Base-by-base conservation (phyloP, 768 basidiomycete species). In the Asterophora lycoperdoides region DNA sequence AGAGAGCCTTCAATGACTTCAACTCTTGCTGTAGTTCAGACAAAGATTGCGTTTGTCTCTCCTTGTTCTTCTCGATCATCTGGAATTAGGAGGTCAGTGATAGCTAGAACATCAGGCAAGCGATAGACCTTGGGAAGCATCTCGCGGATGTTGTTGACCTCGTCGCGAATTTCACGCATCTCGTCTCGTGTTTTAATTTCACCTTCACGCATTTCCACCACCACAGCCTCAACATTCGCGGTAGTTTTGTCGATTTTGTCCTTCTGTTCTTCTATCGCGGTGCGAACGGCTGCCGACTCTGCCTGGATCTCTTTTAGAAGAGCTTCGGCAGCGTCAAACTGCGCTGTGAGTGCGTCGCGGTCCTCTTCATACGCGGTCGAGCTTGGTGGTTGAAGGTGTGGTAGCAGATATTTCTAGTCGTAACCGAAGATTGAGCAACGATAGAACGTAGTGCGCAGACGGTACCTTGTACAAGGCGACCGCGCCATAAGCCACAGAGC, bases 31-130 rank as follows among this genome's bases (percentile, higher is more conserved):
- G 93, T 10, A 98, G 75, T 58, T 97, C 95, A 45, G 77, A 69
- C 11, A 97, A 74, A 1, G 92, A 89, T 51, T 86, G 82, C 17
- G 81, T 78, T 66, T 96, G 93, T 11, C 80, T 77, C 46, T 91
- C 86, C 63, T 92, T 89, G 63, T 86, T 90, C 70, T 90, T 93
- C 48, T 96, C 91, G 45, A 96, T 86, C 89, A 97, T 90, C 94
- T 98, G 38, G 19, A 20, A 6, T 17, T 32, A n/a, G 54, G 45
- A 33, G 11, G 40, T 49, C 28, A 44, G 19, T 51, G 35, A 20
- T 23, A n/a, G 29, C 51, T 51, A 20, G 10, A 40, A 23, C 9
- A 40, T 6, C 33, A 46, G n/a, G 30, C 37, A 15, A 52, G 47
- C n/a, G n/a, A 20, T 8, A 17, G 40, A 94, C 96, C 80, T 89